Base-by-base conservation (phyloP, 2,329 filamentous ascomycete species). In the Phialocephala sp. region DNA sequence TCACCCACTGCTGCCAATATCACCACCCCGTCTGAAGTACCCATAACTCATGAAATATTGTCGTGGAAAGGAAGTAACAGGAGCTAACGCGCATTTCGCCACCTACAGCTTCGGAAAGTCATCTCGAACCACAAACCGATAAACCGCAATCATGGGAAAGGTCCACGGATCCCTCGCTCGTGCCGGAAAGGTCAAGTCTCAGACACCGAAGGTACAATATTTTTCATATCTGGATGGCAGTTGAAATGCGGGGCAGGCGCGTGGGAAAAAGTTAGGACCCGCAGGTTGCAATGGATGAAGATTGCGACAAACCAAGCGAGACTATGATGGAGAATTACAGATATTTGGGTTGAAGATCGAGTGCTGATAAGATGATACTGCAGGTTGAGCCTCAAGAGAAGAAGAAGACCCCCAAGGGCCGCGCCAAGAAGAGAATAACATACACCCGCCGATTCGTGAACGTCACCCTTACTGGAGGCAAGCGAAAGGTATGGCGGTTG, bases 361-460 rank as follows among this genome's bases (percentile, higher is more conserved):
- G 45, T 73, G 67, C 72, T 75, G 69, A 74, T 62, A 70, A 39
- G 68, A 69, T 43, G 67, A 14, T 59, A 24, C n/a, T 52, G 80
- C 77, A 93, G 91, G 91, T 94, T 82, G 92, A 95, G 84, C 83
- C 87, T 67, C 91, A 94, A 84, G 94, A 97, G 90, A 97, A 97
- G 91, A 86, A 91, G 85, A 97, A 98, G 91, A 87, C 85, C 77
- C 93, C 94, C 80, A 97, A 97, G 90, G 94, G 94, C 80, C 93
- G 94, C 80, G 94, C 94, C 76, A 93, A 95, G 86, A 98, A 98
- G 93, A 89, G 94, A 79, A 89, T 96, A 81, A 89, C 88, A 82
- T 97, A 97, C 89, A 97, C 93, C 77, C 91, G 94, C 82, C 93
- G 94, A 79, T 98, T 98, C 87, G 94, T 98, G 76, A 97, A 98